Conservation (phyloP, 73 alveolate species). For the Tetrahymena elliotti region DNA sequence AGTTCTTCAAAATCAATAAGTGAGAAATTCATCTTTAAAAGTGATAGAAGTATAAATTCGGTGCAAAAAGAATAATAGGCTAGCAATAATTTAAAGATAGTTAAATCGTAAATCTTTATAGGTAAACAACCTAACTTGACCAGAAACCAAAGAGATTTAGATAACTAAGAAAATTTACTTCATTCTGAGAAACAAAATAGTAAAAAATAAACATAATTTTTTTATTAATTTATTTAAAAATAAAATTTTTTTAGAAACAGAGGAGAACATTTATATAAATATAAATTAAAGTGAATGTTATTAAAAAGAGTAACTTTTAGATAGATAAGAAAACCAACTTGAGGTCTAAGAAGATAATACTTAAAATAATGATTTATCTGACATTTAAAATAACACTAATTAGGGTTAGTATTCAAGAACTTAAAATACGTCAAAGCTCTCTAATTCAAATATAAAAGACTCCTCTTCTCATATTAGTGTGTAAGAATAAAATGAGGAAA, state of each 20-base stretch:
- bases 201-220: too few species aligned
- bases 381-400: background rate
- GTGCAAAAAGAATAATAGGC: background rate
- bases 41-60: background rate
- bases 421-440: too few species aligned
- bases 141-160: background rate
- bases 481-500: background rate
- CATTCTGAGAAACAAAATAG: background rate
- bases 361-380: background rate
- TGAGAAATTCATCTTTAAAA: background rate
- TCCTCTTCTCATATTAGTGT: background rate
- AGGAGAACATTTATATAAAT: too few species aligned
- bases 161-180: background rate
- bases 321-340: too few species aligned
- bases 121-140: background rate
- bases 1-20: background rate
- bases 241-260: too few species aligned
- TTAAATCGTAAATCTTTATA: background rate
- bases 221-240: too few species aligned
- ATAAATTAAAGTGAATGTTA: too few species aligned
- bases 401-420: too few species aligned
- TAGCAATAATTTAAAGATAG: background rate
- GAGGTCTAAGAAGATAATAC: too few species aligned
- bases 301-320: too few species aligned
- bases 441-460: background rate